Evolutionary conservation across 148 eudicot genomes (phyloP), one percentile per base, ranked within the genome.

Genomic region (Polygonum maritimum): DNA sequence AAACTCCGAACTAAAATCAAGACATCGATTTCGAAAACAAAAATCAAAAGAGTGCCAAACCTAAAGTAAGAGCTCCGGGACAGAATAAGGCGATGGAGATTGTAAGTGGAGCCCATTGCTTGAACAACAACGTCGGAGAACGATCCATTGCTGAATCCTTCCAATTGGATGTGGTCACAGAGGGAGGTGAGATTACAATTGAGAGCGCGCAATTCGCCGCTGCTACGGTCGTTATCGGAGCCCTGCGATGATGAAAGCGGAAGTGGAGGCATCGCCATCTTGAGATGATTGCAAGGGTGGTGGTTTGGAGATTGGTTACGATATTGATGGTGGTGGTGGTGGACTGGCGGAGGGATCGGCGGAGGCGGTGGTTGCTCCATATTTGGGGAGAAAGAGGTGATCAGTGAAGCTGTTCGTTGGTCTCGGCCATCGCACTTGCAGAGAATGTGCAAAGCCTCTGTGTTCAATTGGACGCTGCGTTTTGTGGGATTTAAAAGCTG

Each of bases 21-120:
- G 12, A 54, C 5, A 21, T 15, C 8, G 49, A 73, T 35, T 15
- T 39, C 31, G 55, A 22, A 33, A 62, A 54, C 2, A 47, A 44
- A 19, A 33, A 4, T 9, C 7, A 26, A 26, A 10, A 33, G 7
- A 19, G 44, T 15, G 31, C 2, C 51, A 45, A 7, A 92, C 99
- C 99, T 88, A 85, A 96, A 96, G 77, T 89, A 96, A 74, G 99
- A 92, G 76, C 98, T 96, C 16, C 99, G 94, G 76, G 99, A 96
- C 67, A 96, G 86, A 76, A 96, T 83, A 49, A 96, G 88, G 73
- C 99, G 99, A 81, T 96, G 99, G 31, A 96, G 98, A 63, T 69
- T 90, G 73, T 92, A 96, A 47, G 94, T 78, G 48, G 90, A 85
- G 44, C 89, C 97, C 96, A 91, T 88, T 45, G 99, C 99, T 60